Evolutionary conservation across 2,329 filamentous ascomycete genomes (phyloP), one percentile per base, ranked within the genome.

Genomic region (Epichloe typhina): DNA sequence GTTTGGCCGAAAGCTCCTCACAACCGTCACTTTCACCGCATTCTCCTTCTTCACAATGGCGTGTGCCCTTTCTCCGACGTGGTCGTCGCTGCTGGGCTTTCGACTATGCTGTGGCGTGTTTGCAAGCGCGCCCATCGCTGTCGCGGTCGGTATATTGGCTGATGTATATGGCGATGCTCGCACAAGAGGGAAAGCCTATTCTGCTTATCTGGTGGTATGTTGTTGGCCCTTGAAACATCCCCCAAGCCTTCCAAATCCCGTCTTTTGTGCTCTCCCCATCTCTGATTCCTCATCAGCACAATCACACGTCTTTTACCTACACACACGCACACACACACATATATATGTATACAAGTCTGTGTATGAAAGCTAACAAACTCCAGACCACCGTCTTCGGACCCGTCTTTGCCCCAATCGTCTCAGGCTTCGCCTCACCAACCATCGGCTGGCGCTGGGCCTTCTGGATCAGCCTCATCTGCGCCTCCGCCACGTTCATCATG

Each of bases 391-490:
- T 78, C 0, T 79, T 79, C 43, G 84, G 84, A 0, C 83, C 82
- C 0, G 71, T 86, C n/a, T 64, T 82, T 2, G 79, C 80, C 1
- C 83, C 83, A 3, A 76, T 83, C 15, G 72, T 83, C 21, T 80
- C 79, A 0, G 83, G 82, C 9, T 86, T 76, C 64, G 74, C 78
- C 39, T 70, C 77, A 1, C 61, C 70, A 1, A 72, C 70, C 1
- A 73, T 84, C 26, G 76, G 75, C 26, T 87, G 83, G 84, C 73
- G 79, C 41, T 87, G 83, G 84, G 67, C 75, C 1, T 86, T 86
- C 59, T 86, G 83, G 77, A 74, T 88, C 23, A 82, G 71, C 13
- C 69, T 86, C 15, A 84, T 89, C 17, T 71, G 86, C 50, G 84
- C 84, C 2, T 83, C 76, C 26, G 65, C 66, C 0, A 82, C 81